Evolutionary conservation across 495 filamentous ascomycete species (phyloP).

Genomic region (Podospora tetraspora): DNA sequence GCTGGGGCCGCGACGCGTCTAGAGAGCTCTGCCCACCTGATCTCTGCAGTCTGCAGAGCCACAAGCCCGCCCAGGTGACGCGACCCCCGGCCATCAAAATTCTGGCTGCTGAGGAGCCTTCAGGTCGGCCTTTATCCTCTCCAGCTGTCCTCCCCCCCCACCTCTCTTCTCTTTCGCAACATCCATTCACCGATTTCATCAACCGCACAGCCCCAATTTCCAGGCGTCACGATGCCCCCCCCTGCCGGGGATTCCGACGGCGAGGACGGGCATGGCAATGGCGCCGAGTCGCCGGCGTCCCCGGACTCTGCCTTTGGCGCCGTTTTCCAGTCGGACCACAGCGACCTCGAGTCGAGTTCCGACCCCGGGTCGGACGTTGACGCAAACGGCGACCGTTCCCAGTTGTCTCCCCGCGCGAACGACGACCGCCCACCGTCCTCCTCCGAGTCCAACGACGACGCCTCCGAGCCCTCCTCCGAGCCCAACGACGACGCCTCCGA

Average conservation of each 20-base stretch:
- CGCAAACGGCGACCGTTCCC: neutral
- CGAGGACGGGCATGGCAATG: neutral
- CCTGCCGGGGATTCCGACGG: neutral
- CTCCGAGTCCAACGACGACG: slow-evolving; percentile 1
- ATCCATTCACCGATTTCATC: neutral
- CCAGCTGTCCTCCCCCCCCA: too few relatives aligned
- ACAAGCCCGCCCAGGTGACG: neutral
- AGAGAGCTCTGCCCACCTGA: too few relatives aligned
- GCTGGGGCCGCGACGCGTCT: neutral
- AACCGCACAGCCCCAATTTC: neutral
- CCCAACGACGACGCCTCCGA: neutral
- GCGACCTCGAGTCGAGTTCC: too few relatives aligned
- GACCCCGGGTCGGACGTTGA: too few relatives aligned
- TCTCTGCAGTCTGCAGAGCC: too few relatives aligned
- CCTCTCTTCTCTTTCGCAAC: too few relatives aligned
- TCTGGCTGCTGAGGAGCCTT: neutral
- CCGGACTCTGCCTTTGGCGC: neutral
- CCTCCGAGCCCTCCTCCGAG: neutral
- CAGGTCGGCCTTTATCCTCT: too few relatives aligned
- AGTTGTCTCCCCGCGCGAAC: too few relatives aligned
- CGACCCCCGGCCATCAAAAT: neutral
- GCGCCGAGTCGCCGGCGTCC: neutral
- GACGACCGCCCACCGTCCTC: neutral
- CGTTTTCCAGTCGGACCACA: neutral
- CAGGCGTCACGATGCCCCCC: neutral